Base-by-base conservation (phyloP, 73 alveolate genomes). In the Paramecium biaurelia region DNA sequence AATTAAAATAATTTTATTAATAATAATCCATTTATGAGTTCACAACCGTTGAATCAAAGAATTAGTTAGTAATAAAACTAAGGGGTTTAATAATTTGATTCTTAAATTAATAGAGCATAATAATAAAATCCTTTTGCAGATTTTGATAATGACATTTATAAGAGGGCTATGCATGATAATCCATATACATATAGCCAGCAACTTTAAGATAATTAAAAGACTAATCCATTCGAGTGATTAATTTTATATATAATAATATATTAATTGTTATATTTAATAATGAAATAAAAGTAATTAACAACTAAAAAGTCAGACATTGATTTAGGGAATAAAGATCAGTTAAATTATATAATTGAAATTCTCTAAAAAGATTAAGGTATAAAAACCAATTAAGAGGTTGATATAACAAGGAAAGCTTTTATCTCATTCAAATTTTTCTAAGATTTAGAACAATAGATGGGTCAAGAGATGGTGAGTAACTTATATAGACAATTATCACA, bases 391-490 rank as follows among this genome's bases (percentile, higher is more conserved):
- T 6, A 23, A 41, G 90, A 79, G 5, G 32, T 79, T 43, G 90
- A 79, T 0, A 45, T 18, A 42, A 79, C 56, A 20, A 21, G 90
- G 15, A 30, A 30, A 14, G 70, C 90, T 2, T 79, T 79, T 63
- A 14, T 79, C 47, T 24, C 38, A 79, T 79, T 79, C 20, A 79
- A 79, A 24, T 79, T 79, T 47, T 79, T 79, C 47, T 79, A 79
- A 79, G 90, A 79, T 23, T 79, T 79, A 79, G 90, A 79, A 24
- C 8, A 38, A 38, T 42, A 79, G 26, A 79, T 79, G 90, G 90
- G 90, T 14, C 23, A 18, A 10, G 90, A 79, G 41, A 79, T 79
- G 45, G 90, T 79, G 24, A 79, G 41, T 21, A 79, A 79, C 32
- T 45, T 79, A 42, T 79, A 79, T 47, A 6, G 74, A 42, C 30